These are phyloP conservation scores for Monosporozyma siamensis DNA, from an alignment of 805 yeast species.

Conservation along the genomic window DNA sequence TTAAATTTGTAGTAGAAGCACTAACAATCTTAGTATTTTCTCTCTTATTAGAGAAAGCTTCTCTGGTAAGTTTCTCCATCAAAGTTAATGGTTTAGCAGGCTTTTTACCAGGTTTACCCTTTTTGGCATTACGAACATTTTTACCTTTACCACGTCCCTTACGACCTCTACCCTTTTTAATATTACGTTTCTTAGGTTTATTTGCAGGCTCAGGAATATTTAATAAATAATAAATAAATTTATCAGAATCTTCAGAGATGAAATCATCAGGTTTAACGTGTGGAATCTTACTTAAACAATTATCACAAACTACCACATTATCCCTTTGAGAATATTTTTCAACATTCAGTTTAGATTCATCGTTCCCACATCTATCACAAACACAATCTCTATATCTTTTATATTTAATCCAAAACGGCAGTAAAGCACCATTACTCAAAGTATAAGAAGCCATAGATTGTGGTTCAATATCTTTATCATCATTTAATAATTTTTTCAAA, in stretches of 20 bases:
- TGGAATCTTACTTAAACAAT: slow-evolving; percentile 31
- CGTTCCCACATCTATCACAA: slow-evolving; percentile 36
- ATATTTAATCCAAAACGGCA: slow-evolving; percentile 40
- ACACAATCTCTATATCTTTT: slow-evolving; percentile 41
- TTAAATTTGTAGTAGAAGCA: slow-evolving; percentile 33
- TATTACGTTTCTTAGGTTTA: neutral
- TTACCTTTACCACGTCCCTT: slow-evolving; percentile 1
- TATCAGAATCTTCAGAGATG: slow-evolving; percentile 39
- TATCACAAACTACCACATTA: slow-evolving; percentile 33
- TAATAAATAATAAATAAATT: slow-evolving; percentile 38
- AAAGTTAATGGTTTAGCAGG: slow-evolving; percentile 19
- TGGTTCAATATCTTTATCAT: slow-evolving; percentile 1
- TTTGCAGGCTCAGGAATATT: slow-evolving; percentile 37
- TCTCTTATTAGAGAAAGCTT: slow-evolving; percentile 20
- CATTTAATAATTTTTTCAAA: slow-evolving; percentile 29
- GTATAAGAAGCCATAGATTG: slow-evolving; percentile 41
- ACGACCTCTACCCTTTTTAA: slow-evolving; percentile 4
- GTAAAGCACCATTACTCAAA: slow-evolving; percentile 46
- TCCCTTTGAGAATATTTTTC: slow-evolving; percentile 11
- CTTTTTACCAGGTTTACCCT: slow-evolving; percentile 17
- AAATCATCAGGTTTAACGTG: slow-evolving; percentile 16
- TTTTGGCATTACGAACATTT: slow-evolving; percentile 25
- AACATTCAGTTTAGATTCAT: slow-evolving; percentile 36
- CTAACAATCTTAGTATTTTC: slow-evolving; percentile 35
- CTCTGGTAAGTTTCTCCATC: slow-evolving; percentile 21